Conservation (phyloP, 106 monocot species). For the Alisma plantagoaquatica region DNA sequence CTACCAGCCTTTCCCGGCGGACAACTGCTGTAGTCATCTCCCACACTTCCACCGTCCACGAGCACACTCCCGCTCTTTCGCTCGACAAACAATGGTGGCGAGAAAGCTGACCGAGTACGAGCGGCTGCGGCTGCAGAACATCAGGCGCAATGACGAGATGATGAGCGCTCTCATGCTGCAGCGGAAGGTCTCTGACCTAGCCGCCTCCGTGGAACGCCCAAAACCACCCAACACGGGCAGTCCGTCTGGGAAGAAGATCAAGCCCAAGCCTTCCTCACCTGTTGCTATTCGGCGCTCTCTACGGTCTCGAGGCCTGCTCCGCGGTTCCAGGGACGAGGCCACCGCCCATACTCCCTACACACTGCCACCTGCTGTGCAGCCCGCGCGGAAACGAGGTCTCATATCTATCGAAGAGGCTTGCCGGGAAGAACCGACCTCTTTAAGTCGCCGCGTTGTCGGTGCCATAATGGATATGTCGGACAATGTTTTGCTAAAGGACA, state of each 20-base stretch:
- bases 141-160: constrained; percentile 67
- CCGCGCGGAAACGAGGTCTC: constrained; percentile 2
- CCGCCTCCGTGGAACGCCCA: constrained; percentile 8
- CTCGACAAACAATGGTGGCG: background rate
- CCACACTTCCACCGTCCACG: background rate
- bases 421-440: background rate
- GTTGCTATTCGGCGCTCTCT: constrained; percentile 54
- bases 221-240: background rate
- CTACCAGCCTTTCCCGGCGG: too few species aligned
- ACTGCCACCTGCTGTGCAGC: background rate
- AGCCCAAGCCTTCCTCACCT: background rate
- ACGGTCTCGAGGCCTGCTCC: constrained; percentile 47
- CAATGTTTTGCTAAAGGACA: background rate
- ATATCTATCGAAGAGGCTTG: constrained; percentile 13
- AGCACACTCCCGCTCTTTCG: background rate
- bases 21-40: background rate
- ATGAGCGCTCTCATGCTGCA: constrained; percentile 50
- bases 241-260: background rate
- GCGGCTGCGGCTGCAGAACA: constrained; percentile 68
- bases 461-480: constrained; percentile 11
- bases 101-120: constrained; percentile 53
- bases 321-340: constrained; percentile 5
- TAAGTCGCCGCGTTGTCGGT: background rate
- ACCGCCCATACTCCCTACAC: background rate
- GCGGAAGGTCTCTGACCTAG: constrained; percentile 44